These are phyloP conservation scores for Syzygium syzygioides DNA, from an alignment of 441 rosid species.

Conservation along the genomic window DNA sequence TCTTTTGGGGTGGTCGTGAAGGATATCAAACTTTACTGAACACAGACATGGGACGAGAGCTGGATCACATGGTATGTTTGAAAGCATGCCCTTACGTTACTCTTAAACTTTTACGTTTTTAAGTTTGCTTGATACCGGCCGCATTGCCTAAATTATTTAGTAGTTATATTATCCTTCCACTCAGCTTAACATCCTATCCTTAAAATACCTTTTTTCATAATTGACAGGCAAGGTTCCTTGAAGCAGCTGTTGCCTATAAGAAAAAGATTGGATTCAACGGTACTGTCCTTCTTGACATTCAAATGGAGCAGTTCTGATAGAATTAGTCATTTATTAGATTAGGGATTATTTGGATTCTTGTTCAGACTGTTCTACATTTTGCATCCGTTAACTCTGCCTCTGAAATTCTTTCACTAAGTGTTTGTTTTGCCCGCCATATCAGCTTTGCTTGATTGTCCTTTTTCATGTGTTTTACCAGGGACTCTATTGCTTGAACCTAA, in stretches of 20 bases:
- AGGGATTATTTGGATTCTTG: neutral
- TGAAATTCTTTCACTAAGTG: neutral
- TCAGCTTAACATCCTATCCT: neutral
- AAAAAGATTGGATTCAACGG: slow-evolving; percentile 97
- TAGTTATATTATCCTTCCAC: neutral
- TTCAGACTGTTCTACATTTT: neutral
- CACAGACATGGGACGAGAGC: slow-evolving; percentile 97
- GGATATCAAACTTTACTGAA: slow-evolving; percentile 93
- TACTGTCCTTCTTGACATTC: slow-evolving; percentile 16
- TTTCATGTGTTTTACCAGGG: slow-evolving; percentile 34
- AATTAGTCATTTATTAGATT: neutral
- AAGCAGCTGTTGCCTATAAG: slow-evolving; percentile 90
- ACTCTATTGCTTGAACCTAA: slow-evolving; percentile 91
- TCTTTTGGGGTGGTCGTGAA: slow-evolving; percentile 99
- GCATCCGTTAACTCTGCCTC: neutral
- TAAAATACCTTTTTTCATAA: neutral
- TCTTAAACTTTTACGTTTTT: neutral
- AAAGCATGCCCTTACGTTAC: neutral
- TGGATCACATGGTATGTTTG: slow-evolving; percentile 61
- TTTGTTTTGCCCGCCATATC: neutral
- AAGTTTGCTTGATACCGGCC: neutral
- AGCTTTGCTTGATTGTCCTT: neutral
- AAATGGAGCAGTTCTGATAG: neutral
- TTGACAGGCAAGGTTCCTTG: slow-evolving; percentile 71
- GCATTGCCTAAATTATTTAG: neutral